Conservation (phyloP, 2,329 filamentous ascomycete genomes). For the Paecilomyces formosus region DNA sequence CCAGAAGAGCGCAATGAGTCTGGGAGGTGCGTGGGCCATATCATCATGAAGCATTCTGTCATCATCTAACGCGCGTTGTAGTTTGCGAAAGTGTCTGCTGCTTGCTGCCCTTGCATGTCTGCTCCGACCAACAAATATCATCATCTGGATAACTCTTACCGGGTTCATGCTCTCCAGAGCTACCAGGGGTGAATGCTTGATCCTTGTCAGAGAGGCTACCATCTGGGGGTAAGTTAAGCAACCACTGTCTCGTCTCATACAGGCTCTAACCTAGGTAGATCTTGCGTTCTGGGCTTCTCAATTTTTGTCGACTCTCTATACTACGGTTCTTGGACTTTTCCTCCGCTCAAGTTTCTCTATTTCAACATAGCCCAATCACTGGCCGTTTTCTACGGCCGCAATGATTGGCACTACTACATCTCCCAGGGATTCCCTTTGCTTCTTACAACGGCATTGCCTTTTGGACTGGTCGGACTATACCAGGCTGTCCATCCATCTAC, state of each 20-base stretch:
- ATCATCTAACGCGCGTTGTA: slow-evolving; percentile 21
- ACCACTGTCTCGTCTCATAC: not conserved
- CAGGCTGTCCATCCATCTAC: slow-evolving; percentile 34
- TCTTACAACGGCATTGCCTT: slow-evolving; percentile 75
- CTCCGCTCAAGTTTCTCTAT: slow-evolving; percentile 76
- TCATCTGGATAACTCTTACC: slow-evolving; percentile 72
- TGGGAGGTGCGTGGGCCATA: slow-evolving; percentile 16
- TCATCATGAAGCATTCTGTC: slow-evolving; percentile 2
- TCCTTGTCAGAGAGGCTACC: slow-evolving; percentile 56
- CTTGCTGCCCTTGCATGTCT: slow-evolving; percentile 77
- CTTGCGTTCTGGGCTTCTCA: slow-evolving; percentile 56
- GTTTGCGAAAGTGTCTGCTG: slow-evolving; percentile 57
- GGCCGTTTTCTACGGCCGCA: slow-evolving; percentile 85
- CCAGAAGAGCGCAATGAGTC: slow-evolving; percentile 9
- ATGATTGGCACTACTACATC: slow-evolving; percentile 88
- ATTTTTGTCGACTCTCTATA: slow-evolving; percentile 65
- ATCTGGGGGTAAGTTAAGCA: slow-evolving; percentile 45
- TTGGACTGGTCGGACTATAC: slow-evolving; percentile 60
- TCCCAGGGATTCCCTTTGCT: slow-evolving; percentile 83
- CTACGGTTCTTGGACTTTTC: slow-evolving; percentile 82
- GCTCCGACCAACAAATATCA: slow-evolving; percentile 77
- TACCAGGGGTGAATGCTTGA: slow-evolving; percentile 36
- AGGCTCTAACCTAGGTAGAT: slow-evolving; percentile 28
- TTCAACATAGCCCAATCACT: slow-evolving; percentile 86
- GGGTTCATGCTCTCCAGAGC: slow-evolving; percentile 44